Evolutionary conservation across 345 rosid species (phyloP).

Genomic region (Camelina laxa): DNA sequence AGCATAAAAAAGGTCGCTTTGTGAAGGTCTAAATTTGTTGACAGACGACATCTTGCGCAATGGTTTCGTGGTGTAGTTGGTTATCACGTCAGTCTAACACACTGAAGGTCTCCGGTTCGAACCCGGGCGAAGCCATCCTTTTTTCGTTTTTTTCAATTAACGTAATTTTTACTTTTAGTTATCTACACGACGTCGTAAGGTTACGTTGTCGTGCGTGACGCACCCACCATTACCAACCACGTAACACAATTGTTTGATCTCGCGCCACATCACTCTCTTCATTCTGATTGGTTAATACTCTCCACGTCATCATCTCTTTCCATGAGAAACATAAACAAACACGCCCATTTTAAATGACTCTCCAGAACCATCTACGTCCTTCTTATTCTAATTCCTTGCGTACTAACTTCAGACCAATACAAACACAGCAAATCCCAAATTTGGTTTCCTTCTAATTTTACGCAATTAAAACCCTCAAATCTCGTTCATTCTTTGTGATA

Average conservation of each 20-base stretch:
- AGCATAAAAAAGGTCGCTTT: too few relatives aligned
- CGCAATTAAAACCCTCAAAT: background rate
- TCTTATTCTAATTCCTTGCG: background rate
- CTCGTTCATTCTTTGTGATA: background rate
- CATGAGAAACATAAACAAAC: background rate
- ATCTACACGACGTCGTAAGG: conserved; percentile 21
- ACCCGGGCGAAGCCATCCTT: conserved; percentile 61
- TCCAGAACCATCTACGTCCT: conserved; percentile 32
- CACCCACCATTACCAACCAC: conserved; percentile 5
- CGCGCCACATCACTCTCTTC: conserved; percentile 49
- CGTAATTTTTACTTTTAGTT: background rate
- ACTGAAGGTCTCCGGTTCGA: conserved; percentile 98
- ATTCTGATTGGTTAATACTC: conserved; percentile 44
- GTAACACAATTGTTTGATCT: conserved; percentile 20
- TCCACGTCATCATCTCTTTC: conserved; percentile 59
- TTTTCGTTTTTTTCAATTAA: rapidly evolving
- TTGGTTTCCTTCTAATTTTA: conserved; percentile 13
- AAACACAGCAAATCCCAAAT: background rate
- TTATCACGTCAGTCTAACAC: conserved; percentile 99
- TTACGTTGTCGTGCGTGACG: background rate
- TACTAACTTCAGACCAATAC: background rate
- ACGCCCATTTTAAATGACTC: conserved; percentile 31
- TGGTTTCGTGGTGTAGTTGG: conserved; percentile 98
- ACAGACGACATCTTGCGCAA: background rate
- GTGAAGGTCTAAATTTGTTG: too few relatives aligned